Evolutionary conservation across 257 asterid genomes (phyloP).

Genomic region (Nicotiana attenuata): DNA sequence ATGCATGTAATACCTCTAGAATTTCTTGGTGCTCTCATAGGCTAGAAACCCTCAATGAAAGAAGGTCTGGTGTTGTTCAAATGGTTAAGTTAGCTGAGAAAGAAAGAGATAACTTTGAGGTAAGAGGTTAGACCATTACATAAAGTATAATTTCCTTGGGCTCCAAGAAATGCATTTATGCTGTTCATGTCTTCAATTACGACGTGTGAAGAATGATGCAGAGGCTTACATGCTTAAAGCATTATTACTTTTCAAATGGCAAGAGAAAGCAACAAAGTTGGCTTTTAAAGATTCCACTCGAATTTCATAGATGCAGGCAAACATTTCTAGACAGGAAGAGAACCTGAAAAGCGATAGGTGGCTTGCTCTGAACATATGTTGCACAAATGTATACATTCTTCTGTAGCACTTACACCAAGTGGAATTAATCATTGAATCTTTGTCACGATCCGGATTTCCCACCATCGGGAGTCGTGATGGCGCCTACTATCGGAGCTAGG

Average conservation of each 20-base stretch:
- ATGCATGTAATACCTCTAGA: background rate
- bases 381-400: background rate
- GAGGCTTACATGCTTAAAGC: slow-evolving; percentile 93
- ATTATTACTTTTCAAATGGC: slow-evolving; percentile 76
- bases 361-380: background rate
- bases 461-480: too few species aligned
- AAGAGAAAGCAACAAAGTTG: slow-evolving; percentile 79
- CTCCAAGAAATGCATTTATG: background rate
- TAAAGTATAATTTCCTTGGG: slow-evolving; percentile 6
- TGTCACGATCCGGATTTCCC: too few species aligned
- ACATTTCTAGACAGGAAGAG: slow-evolving; percentile 59
- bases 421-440: background rate
- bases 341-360: slow-evolving; percentile 71
- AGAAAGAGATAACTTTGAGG: slow-evolving; percentile 96
- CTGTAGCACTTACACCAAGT: background rate
- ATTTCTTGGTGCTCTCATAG: slow-evolving; percentile 24
- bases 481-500: too few species aligned
- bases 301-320: slow-evolving; percentile 47
- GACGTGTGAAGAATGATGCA: slow-evolving; percentile 92
- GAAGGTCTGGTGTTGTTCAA: slow-evolving; percentile 88
- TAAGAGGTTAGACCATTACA: slow-evolving; percentile 19
- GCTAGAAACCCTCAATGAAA: slow-evolving; percentile 81
- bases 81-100: slow-evolving; percentile 96
- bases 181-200: slow-evolving; percentile 14
- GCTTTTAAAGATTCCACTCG: slow-evolving; percentile 65